Evolutionary conservation across 1,284 basidiomycete genomes (phyloP).

Genomic region (Amylostereum chailletii): DNA sequence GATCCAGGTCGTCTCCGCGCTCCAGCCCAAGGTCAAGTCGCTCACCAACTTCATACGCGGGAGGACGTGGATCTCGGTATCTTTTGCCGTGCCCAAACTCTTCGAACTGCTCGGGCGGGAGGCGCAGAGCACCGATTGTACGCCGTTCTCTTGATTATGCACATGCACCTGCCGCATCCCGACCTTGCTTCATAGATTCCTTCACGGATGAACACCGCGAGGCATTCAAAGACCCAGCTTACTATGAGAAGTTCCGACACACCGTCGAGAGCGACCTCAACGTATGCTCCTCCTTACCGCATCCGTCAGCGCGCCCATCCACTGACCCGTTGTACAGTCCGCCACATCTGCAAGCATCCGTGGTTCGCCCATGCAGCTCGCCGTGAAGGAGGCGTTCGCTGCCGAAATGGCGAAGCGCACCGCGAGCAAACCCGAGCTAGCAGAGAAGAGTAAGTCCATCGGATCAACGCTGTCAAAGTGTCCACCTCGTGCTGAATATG

Average conservation of each 20-base stretch:
- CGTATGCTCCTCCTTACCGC: conserved; percentile 22
- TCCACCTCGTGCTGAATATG: background rate
- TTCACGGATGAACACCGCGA: conserved; percentile 49
- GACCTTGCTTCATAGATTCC: conserved; percentile 21
- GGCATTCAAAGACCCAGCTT: conserved; percentile 36
- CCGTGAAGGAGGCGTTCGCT: conserved; percentile 30
- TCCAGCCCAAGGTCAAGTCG: conserved; percentile 44
- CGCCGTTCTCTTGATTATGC: conserved; percentile 12
- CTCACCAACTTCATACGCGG: conserved; percentile 53
- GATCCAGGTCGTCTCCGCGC: conserved; percentile 51
- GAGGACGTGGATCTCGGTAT: conserved; percentile 50
- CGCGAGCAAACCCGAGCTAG: conserved; percentile 49
- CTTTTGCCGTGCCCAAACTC: conserved; percentile 35
- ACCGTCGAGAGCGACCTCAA: conserved; percentile 45
- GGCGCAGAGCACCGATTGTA: conserved; percentile 32
- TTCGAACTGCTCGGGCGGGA: conserved; percentile 28
- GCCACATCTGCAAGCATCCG: conserved; percentile 36
- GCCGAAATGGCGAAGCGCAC: conserved; percentile 43
- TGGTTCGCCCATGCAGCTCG: conserved; percentile 32
- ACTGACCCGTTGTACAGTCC: conserved; percentile 23
- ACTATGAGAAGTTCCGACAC: conserved; percentile 42
- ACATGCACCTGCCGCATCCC: background rate
- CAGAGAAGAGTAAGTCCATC: conserved; percentile 36
- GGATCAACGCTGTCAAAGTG: background rate
- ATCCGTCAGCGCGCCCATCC: background rate